Evolutionary conservation across 2,329 filamentous ascomycete genomes (phyloP).

Genomic region (Penicillium expansum): DNA sequence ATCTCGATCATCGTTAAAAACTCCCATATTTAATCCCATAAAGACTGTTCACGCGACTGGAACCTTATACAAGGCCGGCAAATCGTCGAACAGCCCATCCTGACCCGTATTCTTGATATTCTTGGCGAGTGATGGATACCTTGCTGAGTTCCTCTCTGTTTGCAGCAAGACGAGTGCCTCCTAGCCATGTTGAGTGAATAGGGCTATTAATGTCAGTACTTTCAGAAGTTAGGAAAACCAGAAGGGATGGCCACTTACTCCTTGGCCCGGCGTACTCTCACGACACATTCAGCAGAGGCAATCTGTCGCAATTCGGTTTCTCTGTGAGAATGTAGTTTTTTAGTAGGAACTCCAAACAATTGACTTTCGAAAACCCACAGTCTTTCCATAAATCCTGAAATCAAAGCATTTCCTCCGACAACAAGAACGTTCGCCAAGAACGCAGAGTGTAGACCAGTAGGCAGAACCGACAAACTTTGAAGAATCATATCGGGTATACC

Average conservation of each 20-base stretch:
- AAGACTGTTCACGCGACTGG: not conserved
- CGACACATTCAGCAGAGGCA: constrained; percentile 72
- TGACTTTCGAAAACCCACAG: constrained; percentile 48
- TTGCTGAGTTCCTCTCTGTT: constrained; percentile 63
- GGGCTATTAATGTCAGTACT: constrained; percentile 48
- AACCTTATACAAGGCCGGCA: constrained; percentile 35
- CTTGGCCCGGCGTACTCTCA: constrained; percentile 66
- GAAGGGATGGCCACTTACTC: constrained; percentile 48
- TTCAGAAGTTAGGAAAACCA: not conserved
- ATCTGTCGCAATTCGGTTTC: constrained; percentile 68
- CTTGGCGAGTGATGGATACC: constrained; percentile 75
- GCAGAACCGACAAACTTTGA: constrained; percentile 71
- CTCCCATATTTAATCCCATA: constrained; percentile 4
- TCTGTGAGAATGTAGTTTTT: constrained; percentile 27
- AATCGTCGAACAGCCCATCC: constrained; percentile 74
- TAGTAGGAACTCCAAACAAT: constrained; percentile 10
- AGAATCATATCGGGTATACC: constrained; percentile 81
- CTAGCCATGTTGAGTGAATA: constrained; percentile 77
- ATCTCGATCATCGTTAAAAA: constrained; percentile 4
- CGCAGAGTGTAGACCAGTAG: constrained; percentile 77
- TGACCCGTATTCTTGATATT: constrained; percentile 85
- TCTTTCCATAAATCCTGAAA: constrained; percentile 78
- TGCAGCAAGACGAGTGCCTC: constrained; percentile 73
- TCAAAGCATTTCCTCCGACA: constrained; percentile 78
- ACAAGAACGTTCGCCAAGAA: constrained; percentile 84